Evolutionary conservation across 805 yeast genomes (phyloP).

Genomic region (Kodamaea neixiangensis): DNA sequence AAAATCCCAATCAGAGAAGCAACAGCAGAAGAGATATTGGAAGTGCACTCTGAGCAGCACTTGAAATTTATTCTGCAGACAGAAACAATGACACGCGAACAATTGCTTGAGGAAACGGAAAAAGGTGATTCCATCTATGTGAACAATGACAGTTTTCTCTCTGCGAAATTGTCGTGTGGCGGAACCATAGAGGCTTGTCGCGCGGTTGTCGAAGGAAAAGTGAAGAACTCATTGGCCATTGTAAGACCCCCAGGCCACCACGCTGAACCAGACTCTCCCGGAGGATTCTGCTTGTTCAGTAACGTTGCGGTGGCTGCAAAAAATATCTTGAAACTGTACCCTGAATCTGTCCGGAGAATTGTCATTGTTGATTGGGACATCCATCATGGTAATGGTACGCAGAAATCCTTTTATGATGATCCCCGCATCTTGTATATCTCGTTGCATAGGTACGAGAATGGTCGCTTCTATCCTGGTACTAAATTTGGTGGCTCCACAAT

Average conservation of each 20-base stretch:
- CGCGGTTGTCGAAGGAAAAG: conserved; percentile 91
- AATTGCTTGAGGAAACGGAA: conserved; percentile 79
- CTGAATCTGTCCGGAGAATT: conserved; percentile 83
- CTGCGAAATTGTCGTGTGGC: conserved; percentile 93
- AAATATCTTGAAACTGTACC: conserved; percentile 75
- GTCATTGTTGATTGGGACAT: conserved; percentile 96
- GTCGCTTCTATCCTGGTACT: conserved; percentile 92
- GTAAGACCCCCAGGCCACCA: conserved; percentile 99
- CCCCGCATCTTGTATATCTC: conserved; percentile 91
- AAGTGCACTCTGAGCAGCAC: conserved; percentile 84
- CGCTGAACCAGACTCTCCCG: conserved; percentile 96
- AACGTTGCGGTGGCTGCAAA: conserved; percentile 98
- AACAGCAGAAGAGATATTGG: conserved; percentile 75
- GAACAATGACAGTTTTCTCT: conserved; percentile 82
- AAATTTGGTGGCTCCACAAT: conserved; percentile 78
- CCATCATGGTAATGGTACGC: conserved; percentile 99
- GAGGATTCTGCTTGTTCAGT: conserved; percentile 94
- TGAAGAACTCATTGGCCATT: conserved; percentile 89
- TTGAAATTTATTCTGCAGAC: conserved; percentile 74
- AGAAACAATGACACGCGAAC: conserved; percentile 73
- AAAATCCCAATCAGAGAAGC: conserved; percentile 93
- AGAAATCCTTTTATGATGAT: conserved; percentile 84
- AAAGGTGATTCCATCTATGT: conserved; percentile 93
- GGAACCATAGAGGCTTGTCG: conserved; percentile 96
- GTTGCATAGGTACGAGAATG: conserved; percentile 88